Evolutionary conservation across 371 early-diverging fungal species (phyloP), one percentile per base, ranked within the genome.

Genomic region (Rhizopus delemar): DNA sequence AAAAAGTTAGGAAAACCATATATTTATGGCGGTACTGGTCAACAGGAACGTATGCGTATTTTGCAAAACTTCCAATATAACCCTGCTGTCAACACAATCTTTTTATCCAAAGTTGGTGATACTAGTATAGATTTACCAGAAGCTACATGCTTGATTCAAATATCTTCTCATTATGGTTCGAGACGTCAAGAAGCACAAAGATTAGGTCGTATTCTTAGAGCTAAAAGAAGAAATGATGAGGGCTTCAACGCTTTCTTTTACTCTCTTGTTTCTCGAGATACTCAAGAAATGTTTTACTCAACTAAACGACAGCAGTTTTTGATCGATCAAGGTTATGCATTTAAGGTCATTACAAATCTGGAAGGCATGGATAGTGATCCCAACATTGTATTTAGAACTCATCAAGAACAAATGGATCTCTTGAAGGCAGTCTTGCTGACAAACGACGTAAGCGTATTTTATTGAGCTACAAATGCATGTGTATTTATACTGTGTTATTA

Each of bases 151-250:
- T 79, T 99, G 59, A 99, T 99, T 66, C 96, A 99, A 73, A 98
- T 99, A 3, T 97, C 98, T 7, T 93, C 95, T 3, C 99, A 99
- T 69, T 99, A 94, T 77, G 99, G 99, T 28, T 96, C 96, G 31
- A 87, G 99, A 56, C 87, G 99, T 57, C 99, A 99, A 79, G 99
- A 99, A 79, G 99, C 99, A 3, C 99, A 99, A 76, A 88, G 99
- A 5, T 77, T 99, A 46, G 88, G 88, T 35, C 93, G 97, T 57
- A 99, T 99, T 77, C 79, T 99, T 46, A 82, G 99, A 52, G 99
- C 99, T 33, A 99, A 99, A 74, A 83, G 96, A 54, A 86, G 99
- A 71, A 95, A 93, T 59, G 97, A 98, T 65, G 95, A 94, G 57
- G 99, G 98, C 0, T 90, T 89, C 71, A 97, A 96, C 69, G 99